phyloP scores from a whole-genome alignment of 495 filamentous ascomycete genomes.

The Penicillium cinerascens region DNA sequence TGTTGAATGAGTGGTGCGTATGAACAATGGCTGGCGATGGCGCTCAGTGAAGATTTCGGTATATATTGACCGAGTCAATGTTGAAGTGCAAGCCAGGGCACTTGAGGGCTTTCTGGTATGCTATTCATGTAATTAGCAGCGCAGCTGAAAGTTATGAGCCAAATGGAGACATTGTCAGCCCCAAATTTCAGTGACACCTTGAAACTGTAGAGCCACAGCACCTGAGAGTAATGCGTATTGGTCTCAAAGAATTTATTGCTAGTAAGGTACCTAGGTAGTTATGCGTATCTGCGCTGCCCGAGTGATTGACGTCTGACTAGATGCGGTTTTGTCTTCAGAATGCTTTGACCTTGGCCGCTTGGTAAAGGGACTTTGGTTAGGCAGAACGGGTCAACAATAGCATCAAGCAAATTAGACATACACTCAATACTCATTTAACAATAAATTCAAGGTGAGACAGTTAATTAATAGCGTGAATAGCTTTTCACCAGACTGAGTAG shows the following conservation, averaged over 20 bases:
- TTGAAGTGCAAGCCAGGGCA: neutral
- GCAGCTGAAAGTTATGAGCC: neutral
- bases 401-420: neutral
- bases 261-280: no score
- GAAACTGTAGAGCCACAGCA: neutral
- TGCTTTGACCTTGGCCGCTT: no score
- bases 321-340: no score
- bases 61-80: neutral
- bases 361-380: no score
- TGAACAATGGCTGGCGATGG: neutral
- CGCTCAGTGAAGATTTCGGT: neutral
- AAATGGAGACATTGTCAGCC: constrained; percentile 4
- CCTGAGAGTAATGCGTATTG: neutral
- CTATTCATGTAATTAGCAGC: constrained; percentile 5
- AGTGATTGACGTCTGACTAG: neutral
- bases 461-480: neutral
- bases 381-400: neutral
- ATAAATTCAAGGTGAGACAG: neutral
- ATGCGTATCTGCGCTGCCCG: no score
- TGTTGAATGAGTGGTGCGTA: neutral
- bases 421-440: neutral
- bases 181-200: neutral
- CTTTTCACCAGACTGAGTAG: neutral
- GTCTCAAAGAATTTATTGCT: no score
- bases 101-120: neutral